Evolutionary conservation across 768 basidiomycete genomes (phyloP).

Genomic region (Lepiota subincarnata): DNA sequence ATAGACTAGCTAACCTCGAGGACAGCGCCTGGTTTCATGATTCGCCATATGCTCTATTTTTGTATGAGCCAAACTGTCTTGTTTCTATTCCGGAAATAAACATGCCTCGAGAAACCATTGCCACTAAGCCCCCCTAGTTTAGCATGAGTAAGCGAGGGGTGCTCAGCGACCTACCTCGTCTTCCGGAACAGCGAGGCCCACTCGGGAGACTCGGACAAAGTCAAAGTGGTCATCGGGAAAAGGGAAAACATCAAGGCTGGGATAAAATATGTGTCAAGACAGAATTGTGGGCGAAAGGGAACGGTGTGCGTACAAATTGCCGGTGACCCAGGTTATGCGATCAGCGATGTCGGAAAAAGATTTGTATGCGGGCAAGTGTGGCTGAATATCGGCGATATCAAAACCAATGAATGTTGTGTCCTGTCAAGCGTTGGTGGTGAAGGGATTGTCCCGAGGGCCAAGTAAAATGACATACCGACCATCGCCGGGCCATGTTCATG

Average conservation of each 20-base stretch:
- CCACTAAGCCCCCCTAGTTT: constrained; percentile 39
- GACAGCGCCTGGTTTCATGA: constrained; percentile 57
- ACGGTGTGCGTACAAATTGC: constrained; percentile 52
- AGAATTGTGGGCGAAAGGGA: not conserved
- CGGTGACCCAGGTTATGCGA: constrained; percentile 63
- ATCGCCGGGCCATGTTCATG: constrained; percentile 61
- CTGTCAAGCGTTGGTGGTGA: constrained; percentile 27
- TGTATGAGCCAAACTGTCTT: no score
- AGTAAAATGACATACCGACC: constrained; percentile 44
- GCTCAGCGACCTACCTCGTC: constrained; percentile 43
- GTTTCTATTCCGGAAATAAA: constrained; percentile 35
- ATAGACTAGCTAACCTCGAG: constrained; percentile 48
- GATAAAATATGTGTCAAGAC: constrained; percentile 3
- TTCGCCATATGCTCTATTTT: constrained; percentile 59
- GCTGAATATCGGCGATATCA: constrained; percentile 54
- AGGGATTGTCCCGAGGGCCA: not conserved
- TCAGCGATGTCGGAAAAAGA: constrained; percentile 37
- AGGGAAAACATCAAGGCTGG: constrained; percentile 61
- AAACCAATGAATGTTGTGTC: constrained; percentile 54
- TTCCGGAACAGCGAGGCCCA: constrained; percentile 69
- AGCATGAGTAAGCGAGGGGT: constrained; percentile 6
- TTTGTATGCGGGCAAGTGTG: constrained; percentile 34
- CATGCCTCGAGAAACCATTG: constrained; percentile 59
- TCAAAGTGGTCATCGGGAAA: constrained; percentile 57
- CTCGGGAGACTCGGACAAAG: constrained; percentile 58